These are phyloP conservation scores for Pseudisothecium myosuroides DNA, from an alignment of 225 moss, liverwort and hornwort species.

Conservation along the genomic window DNA sequence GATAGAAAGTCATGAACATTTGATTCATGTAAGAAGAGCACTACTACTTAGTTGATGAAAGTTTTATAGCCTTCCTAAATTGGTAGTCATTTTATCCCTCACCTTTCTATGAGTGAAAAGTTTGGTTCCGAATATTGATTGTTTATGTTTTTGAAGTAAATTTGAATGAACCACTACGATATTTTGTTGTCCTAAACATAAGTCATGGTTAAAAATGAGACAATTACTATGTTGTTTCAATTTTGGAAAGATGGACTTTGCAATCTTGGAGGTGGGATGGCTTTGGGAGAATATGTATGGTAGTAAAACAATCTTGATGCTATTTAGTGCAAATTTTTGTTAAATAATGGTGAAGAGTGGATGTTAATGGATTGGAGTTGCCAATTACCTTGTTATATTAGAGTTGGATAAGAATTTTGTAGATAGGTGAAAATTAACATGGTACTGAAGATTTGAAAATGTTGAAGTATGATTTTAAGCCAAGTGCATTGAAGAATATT, in stretches of 20 bases:
- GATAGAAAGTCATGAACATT: too few species aligned
- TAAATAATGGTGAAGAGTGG: too few species aligned
- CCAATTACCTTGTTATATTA: too few species aligned
- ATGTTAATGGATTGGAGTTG: too few species aligned
- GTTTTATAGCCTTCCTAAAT: too few species aligned
- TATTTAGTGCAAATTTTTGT: not conserved
- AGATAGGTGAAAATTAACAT: too few species aligned
- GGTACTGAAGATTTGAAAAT: not conserved
- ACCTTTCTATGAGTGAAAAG: too few species aligned
- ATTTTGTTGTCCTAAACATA: not conserved
- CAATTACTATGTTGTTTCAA: not conserved
- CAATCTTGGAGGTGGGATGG: not conserved
- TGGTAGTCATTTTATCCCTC: too few species aligned
- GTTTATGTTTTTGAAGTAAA: not conserved
- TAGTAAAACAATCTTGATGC: not conserved
- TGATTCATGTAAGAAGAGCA: too few species aligned
- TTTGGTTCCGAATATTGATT: too few species aligned
- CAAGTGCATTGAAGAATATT: not conserved
- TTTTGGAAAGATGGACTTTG: not conserved
- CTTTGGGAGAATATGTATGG: not conserved
- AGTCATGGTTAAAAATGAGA: not conserved
- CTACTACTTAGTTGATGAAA: not conserved
- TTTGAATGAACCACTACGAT: not conserved
- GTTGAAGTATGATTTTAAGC: not conserved
- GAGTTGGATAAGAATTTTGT: too few species aligned